A percentile compares a stretch with the other conserved stretches of the same genome.
phyloP scores from a whole-genome alignment of 2,329 filamentous ascomycete species.

The Dothideomycetes sp. region DNA sequence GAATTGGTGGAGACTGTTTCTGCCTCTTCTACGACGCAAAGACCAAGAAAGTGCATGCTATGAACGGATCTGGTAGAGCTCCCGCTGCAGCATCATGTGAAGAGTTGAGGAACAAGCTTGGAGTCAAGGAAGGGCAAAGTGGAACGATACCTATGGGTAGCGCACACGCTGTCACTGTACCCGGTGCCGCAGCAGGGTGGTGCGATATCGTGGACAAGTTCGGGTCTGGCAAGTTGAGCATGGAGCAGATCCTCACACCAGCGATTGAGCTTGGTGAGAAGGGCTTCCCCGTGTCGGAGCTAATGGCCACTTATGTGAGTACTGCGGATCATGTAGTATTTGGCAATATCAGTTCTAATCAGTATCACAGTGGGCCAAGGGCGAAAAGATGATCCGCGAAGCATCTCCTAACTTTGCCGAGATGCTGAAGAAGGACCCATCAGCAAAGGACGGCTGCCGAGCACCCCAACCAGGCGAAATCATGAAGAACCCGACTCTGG shows the following conservation, averaged over 20 bases:
- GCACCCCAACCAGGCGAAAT: constrained; percentile 74
- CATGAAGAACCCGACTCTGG: constrained; percentile 74
- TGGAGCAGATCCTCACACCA: constrained; percentile 69
- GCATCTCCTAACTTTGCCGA: constrained; percentile 82
- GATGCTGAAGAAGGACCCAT: constrained; percentile 70
- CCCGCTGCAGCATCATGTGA: constrained; percentile 59
- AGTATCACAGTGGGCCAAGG: constrained; percentile 53
- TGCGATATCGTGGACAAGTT: constrained; percentile 79
- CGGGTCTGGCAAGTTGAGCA: constrained; percentile 69
- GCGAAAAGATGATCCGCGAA: constrained; percentile 51
- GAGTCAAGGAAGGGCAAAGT: constrained; percentile 45
- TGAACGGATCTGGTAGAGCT: constrained; percentile 90
- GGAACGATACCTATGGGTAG: constrained; percentile 61
- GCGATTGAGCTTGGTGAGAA: constrained; percentile 79
- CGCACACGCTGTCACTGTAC: constrained; percentile 74
- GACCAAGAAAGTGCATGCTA: constrained; percentile 66
- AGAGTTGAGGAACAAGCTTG: constrained; percentile 57
- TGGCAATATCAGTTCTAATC: constrained; percentile 1
- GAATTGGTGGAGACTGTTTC: constrained; percentile 96
- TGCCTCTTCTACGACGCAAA: constrained; percentile 83
- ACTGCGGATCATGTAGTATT: not conserved
- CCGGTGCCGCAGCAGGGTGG: constrained; percentile 89
- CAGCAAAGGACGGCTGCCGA: constrained; percentile 57
- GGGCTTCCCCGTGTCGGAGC: constrained; percentile 80
- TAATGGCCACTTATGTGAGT: constrained; percentile 58